These are phyloP conservation scores for Backusella macrospora DNA, from an alignment of 192 early-diverging fungal species.

Conservation along the genomic window DNA sequence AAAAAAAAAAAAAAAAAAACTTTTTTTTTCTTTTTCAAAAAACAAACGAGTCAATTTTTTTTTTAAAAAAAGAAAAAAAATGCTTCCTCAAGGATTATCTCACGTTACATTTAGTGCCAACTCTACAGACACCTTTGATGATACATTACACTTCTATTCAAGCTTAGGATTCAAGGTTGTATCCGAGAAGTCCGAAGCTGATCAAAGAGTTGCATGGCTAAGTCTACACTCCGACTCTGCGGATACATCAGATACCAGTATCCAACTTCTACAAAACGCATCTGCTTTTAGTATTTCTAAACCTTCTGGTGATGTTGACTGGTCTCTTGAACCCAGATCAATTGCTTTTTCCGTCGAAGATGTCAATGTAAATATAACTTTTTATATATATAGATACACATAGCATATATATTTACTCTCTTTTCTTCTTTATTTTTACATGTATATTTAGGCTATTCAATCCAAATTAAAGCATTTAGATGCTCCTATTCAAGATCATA, in stretches of 20 bases:
- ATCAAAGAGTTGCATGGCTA: conserved; percentile 12
- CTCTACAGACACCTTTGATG: background rate
- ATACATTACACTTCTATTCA: background rate
- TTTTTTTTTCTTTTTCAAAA: background rate
- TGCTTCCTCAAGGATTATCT: conserved; percentile 23
- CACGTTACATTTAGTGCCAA: conserved; percentile 3
- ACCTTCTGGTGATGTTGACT: conserved; percentile 19
- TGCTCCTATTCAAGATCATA: conserved; percentile 44
- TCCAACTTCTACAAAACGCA: conserved; percentile 12
- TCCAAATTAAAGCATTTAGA: conserved; percentile 34
- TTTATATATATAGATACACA: background rate
- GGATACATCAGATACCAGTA: background rate
- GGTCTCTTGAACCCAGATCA: conserved; percentile 12
- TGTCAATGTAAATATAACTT: conserved; percentile 15
- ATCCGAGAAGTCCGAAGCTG: background rate
- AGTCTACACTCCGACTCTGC: background rate
- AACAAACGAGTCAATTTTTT: background rate
- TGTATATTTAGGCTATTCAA: conserved; percentile 37
- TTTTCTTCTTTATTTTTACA: background rate
- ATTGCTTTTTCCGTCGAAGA: conserved; percentile 17
- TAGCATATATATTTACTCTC: background rate
- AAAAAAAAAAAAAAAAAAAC: background rate
- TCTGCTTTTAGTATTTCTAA: background rate
- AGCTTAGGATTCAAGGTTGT: conserved; percentile 1
- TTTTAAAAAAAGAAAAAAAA: background rate